Evolutionary conservation across 2,329 filamentous ascomycete species (phyloP).

Genomic region (Aspergillus sp.): DNA sequence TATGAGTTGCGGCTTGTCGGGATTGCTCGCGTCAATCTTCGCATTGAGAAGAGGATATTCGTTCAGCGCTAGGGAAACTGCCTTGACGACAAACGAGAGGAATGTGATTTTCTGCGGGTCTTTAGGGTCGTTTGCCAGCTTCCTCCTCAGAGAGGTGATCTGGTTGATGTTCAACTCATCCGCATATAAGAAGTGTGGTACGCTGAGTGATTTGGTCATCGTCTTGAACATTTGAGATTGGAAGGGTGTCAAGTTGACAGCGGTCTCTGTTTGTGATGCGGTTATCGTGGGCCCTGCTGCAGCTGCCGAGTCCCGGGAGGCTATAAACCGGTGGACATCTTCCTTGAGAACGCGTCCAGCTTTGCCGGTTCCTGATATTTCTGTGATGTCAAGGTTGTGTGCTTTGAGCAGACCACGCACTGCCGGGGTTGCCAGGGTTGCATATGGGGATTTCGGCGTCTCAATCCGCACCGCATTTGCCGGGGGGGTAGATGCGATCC

Average conservation of each 20-base stretch:
- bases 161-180: constrained; percentile 82
- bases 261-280: constrained; percentile 62
- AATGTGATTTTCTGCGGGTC: constrained; percentile 72
- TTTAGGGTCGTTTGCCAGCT: constrained; percentile 64
- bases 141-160: constrained; percentile 69
- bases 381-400: constrained; percentile 71
- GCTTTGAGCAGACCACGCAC: constrained; percentile 86
- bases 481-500: constrained; percentile 5
- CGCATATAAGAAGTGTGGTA: constrained; percentile 94
- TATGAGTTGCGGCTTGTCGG: constrained; percentile 70
- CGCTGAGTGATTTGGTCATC: constrained; percentile 88
- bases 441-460: constrained; percentile 57
- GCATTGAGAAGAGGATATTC: constrained; percentile 86
- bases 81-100: constrained; percentile 94
- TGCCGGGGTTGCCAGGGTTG: constrained; percentile 82
- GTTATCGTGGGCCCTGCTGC: constrained; percentile 33
- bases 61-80: constrained; percentile 79
- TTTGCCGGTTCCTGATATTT: constrained; percentile 81
- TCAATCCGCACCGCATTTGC: constrained; percentile 8
- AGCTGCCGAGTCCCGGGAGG: constrained; percentile 47
- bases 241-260: constrained; percentile 69
- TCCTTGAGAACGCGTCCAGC: constrained; percentile 92
- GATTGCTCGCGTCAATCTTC: constrained; percentile 65
- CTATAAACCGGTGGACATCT: constrained; percentile 74
- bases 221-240: constrained; percentile 95